Evolutionary conservation across 176 grass and related monocot species (phyloP).

Genomic region (Luzula sylvatica): DNA sequence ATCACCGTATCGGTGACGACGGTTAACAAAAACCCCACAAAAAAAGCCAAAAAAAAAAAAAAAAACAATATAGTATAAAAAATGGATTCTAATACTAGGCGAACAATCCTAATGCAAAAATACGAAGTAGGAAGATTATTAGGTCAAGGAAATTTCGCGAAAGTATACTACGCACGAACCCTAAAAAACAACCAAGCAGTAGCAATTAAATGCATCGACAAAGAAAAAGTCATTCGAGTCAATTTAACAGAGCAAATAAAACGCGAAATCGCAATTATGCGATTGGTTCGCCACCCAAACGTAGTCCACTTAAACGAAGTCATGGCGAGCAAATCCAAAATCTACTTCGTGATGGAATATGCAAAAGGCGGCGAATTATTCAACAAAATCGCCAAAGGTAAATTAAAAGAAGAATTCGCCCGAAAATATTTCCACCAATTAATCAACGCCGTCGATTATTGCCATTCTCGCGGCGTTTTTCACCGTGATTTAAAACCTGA

Average conservation of each 20-base stretch:
- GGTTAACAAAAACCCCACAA: constrained; percentile 20
- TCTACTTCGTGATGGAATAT: constrained; percentile 92
- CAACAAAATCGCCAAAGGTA: constrained; percentile 73
- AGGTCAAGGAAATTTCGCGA: constrained; percentile 91
- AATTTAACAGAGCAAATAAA: constrained; percentile 93
- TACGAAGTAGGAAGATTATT: constrained; percentile 75
- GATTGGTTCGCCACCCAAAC: constrained; percentile 83
- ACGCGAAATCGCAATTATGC: constrained; percentile 84
- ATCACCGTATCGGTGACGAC: constrained; percentile 35
- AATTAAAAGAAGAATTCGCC: constrained; percentile 47
- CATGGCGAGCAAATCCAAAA: constrained; percentile 86
- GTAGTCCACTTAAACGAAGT: constrained; percentile 80
- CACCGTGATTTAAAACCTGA: constrained; percentile 92
- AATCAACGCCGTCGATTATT: constrained; percentile 82
- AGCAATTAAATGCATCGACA: constrained; percentile 93
- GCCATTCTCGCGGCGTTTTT: constrained; percentile 82
- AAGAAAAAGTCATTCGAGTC: constrained; percentile 76
- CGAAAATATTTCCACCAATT: constrained; percentile 90
- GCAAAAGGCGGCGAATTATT: constrained; percentile 92
- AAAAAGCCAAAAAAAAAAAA: background rate
- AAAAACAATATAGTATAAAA: constrained; percentile 16
- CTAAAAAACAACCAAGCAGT: constrained; percentile 56
- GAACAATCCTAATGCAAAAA: constrained; percentile 62
- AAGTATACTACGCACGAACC: constrained; percentile 87
- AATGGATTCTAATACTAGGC: constrained; percentile 47